Base-by-base conservation (phyloP, 2,329 filamentous ascomycete genomes). In the Sphaerulina musiva region DNA sequence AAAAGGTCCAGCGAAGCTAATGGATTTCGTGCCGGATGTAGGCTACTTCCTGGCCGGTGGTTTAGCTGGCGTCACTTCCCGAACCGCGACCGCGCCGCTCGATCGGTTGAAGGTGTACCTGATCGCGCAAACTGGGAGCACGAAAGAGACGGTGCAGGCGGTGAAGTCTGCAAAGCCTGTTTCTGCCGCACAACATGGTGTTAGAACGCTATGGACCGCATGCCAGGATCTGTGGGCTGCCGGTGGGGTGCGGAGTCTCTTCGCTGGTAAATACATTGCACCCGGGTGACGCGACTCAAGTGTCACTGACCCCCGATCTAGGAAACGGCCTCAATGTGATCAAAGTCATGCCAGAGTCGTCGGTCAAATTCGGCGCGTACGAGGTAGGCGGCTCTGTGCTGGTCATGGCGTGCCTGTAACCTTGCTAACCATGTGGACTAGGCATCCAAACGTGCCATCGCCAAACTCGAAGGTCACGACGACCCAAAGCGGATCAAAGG, bases 321-420 rank as follows among this genome's bases (percentile, higher is more conserved):
- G 91, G 93, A 38, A 98, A 98, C 67, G 93, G 93, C 3, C 77
- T 98, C 63, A 98, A 98, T 64, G 90, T 98, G 2, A 72, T 96
- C 66, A 98, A 98, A 72, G 93, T 98, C 57, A 95, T 97, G 89
- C 93, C 93, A 0, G 93, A 98, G 74, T 96, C 92, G 29, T 92
- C 93, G 26, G 95, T 98, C 69, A 95, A 96, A 72, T 98, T 98
- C 70, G 93, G 93, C 56, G 92, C 91, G 17, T 98, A 96, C 68
- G 93, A 98, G 75, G 81, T 81, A 69, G 64, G 72, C 56, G 64
- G 72, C 56, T 41, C 17, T 38, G 34, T n/a, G 20, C 11, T 3
- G 36, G 10, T 36, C 32, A 40, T 20, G 40, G 38, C 34, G 14
- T 39, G 17, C 23, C 17, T 10, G 48, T n/a, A 32, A 20, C 49